Base-by-base conservation (phyloP, 73 alveolate genomes). In the Symbiodinium natans region DNA sequence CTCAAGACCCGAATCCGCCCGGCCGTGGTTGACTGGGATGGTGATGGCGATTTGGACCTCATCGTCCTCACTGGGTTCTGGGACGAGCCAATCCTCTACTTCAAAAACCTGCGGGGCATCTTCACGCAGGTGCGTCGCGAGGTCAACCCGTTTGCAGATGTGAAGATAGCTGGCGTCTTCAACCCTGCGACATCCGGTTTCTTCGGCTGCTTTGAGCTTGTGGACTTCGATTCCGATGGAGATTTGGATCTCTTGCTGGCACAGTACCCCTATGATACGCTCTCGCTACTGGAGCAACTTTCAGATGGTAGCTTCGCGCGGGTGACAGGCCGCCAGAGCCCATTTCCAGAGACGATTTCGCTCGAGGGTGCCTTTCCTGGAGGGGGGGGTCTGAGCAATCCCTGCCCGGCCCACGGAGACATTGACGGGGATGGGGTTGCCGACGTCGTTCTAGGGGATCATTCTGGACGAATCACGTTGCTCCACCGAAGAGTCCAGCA, bases 341-440 rank as follows among this genome's bases (percentile, higher is more conserved):
- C 82, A 29, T 68, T 68, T 31, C 40, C 33, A 29, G 38, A 25
- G 1, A 2, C 1, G 3, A 48, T 48, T 48, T 48, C 17, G 63
- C 63, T 48, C 63, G 63, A 1, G 63, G 63, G 63, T 48, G 63
- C 17, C 17, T 48, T 48, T 1, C 63, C 63, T 48, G 63, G 13
- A 2, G 82, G 31, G 13, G 38, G n/a, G n/a, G 33, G 9, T 63
- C 34, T 63, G 80, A 3, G 1, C 33, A 2, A 68, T 68, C 82
- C 40, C 38, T 68, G 82, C 82, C 82, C 82, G 38, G 82, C 82
- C 82, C 38, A 29, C 38, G 82, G 82, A 29, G 82, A 68, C 82
- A 68, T 68, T 1, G 82, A 68, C 82, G 40, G 82, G 40, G 82
- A 68, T 31, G 82, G 82, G 38, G 82, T 68, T 25, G 82, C 82